These are phyloP conservation scores for Trametes cingulata DNA, from an alignment of 768 basidiomycete species.

Conservation along the genomic window DNA sequence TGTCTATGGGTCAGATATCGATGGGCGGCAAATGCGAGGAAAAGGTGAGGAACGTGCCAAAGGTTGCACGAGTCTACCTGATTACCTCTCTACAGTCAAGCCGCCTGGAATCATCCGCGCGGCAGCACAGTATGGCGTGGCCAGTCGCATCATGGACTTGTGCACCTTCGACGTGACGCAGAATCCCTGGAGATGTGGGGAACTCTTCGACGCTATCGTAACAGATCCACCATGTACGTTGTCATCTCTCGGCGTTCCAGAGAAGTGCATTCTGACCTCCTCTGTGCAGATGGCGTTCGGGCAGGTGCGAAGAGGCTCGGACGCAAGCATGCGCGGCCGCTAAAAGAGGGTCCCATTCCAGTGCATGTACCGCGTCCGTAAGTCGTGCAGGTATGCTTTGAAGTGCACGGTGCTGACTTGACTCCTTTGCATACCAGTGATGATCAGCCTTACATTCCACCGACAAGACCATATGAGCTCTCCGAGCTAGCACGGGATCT, in stretches of 20 bases:
- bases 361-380: slow-evolving; percentile 39
- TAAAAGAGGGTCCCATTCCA: slow-evolving; percentile 36
- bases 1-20: slow-evolving; percentile 92
- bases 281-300: slow-evolving; percentile 78
- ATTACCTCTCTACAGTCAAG: slow-evolving; percentile 30
- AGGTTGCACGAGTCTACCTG: background rate
- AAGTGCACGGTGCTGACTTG: background rate
- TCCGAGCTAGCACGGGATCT: slow-evolving; percentile 81
- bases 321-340: slow-evolving; percentile 50
- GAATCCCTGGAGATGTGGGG: slow-evolving; percentile 87
- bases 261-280: too few species aligned
- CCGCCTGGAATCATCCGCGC: slow-evolving; percentile 76
- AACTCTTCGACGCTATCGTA: slow-evolving; percentile 89
- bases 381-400: slow-evolving; percentile 28
- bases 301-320: slow-evolving; percentile 85
- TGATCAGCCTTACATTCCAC: slow-evolving; percentile 79
- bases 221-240: slow-evolving; percentile 91
- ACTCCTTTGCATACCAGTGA: slow-evolving; percentile 35
- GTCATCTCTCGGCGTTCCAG: background rate
- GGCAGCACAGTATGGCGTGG: slow-evolving; percentile 81
- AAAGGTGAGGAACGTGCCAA: slow-evolving; percentile 61
- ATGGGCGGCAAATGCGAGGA: slow-evolving; percentile 95
- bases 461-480: slow-evolving; percentile 90
- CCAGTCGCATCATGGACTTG: slow-evolving; percentile 73
- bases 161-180: slow-evolving; percentile 92